Conservation (phyloP, 1,284 basidiomycete genomes). For the Trichosporon sp. region DNA sequence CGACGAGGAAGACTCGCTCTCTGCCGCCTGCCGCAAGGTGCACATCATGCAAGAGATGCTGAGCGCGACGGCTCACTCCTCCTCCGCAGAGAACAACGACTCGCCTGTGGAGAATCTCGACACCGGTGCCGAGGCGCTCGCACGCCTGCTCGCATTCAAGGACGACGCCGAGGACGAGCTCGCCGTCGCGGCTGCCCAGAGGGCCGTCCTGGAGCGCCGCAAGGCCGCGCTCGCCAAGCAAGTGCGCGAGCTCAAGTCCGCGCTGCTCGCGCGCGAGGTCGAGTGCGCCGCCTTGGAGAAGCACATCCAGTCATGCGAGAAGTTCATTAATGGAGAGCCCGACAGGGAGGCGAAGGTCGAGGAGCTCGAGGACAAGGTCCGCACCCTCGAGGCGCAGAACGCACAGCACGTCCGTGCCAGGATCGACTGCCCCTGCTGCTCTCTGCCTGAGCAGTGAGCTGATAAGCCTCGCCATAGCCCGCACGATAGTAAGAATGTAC, state of each 20-base stretch:
- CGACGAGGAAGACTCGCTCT: background rate
- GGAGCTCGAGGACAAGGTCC: background rate
- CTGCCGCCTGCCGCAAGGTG: background rate
- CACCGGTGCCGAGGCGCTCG: background rate
- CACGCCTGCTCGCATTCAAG: background rate
- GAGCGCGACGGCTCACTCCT: background rate
- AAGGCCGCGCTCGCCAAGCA: background rate
- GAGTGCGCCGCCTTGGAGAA: background rate
- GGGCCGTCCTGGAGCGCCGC: background rate
- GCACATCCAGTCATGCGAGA: background rate
- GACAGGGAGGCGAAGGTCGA: background rate
- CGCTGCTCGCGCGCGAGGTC: background rate
- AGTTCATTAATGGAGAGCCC: background rate
- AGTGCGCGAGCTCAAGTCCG: background rate
- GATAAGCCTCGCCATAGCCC: too few species aligned
- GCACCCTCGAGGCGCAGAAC: background rate
- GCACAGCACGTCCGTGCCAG: background rate
- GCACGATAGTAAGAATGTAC: background rate
- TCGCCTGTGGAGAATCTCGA: background rate
- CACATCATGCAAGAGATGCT: background rate
- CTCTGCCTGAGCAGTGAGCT: background rate
- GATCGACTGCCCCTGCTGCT: background rate
- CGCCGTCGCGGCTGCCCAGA: background rate
- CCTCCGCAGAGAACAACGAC: background rate
- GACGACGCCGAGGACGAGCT: slow-evolving; percentile 36